These are phyloP conservation scores for Penicillium coffeae DNA, from an alignment of 495 filamentous ascomycete genomes.

Conservation along the genomic window DNA sequence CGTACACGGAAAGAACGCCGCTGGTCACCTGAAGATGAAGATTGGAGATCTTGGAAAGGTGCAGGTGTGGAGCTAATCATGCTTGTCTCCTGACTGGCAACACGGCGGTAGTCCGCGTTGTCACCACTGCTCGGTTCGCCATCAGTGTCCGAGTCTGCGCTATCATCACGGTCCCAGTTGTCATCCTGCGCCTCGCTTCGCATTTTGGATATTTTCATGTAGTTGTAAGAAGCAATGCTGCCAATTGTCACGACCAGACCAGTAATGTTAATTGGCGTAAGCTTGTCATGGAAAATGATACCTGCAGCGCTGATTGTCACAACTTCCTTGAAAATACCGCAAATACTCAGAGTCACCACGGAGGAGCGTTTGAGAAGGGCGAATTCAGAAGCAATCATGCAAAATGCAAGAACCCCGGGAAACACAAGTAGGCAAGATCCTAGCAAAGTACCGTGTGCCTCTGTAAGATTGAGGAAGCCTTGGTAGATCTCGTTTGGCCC, in stretches of 20 bases:
- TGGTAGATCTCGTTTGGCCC: slow-evolving; percentile 62
- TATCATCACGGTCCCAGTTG: slow-evolving; percentile 27
- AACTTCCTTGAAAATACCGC: slow-evolving; percentile 98
- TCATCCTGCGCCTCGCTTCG: slow-evolving; percentile 54
- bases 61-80: slow-evolving; percentile 16
- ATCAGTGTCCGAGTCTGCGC: slow-evolving; percentile 29
- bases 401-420: slow-evolving; percentile 86
- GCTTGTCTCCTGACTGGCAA: slow-evolving; percentile 24
- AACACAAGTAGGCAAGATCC: slow-evolving; percentile 70
- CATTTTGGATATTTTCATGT: slow-evolving; percentile 91
- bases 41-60: slow-evolving; percentile 28
- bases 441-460: slow-evolving; percentile 58
- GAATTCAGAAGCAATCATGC: slow-evolving; percentile 96
- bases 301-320: slow-evolving; percentile 91
- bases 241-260: slow-evolving; percentile 84
- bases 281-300: slow-evolving; percentile 80
- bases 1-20: slow-evolving; percentile 38
- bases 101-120: slow-evolving; percentile 25
- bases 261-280: slow-evolving; percentile 84
- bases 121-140: slow-evolving; percentile 21
- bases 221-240: slow-evolving; percentile 89
- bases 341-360: slow-evolving; percentile 93
- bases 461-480: slow-evolving; percentile 59
- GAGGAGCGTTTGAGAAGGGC: slow-evolving; percentile 91
- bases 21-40: slow-evolving; percentile 23